Percentiles rank a stretch among this genome's conserved stretches.
Conservation (phyloP, 306 rosid species). For the Rosa lucieae region DNA sequence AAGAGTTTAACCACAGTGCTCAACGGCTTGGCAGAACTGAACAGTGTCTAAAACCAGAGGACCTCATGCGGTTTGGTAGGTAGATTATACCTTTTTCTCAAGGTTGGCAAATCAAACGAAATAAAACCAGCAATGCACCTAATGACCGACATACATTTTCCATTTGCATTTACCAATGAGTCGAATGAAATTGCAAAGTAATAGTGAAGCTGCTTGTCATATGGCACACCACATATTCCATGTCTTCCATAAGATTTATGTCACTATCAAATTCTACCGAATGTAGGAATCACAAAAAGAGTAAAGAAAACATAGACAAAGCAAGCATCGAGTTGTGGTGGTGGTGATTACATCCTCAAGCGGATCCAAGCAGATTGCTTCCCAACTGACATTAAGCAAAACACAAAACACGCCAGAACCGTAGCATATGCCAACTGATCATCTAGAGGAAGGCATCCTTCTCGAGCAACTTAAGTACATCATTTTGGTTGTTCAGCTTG, state of each 20-base stretch:
- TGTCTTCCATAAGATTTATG: conserved; percentile 19
- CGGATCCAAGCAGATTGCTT: conserved; percentile 24
- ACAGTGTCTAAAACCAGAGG: too few species aligned
- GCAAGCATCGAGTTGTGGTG: conserved; percentile 9
- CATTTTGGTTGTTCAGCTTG: conserved; percentile 88
- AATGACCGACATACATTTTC: not conserved
- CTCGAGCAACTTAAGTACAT: conserved; percentile 90
- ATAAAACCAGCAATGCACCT: not conserved
- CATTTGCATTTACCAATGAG: not conserved
- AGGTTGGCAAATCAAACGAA: not conserved
- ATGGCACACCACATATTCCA: conserved; percentile 18
- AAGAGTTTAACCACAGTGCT: not conserved
- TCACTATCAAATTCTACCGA: conserved; percentile 3
- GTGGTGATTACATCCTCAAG: conserved; percentile 28
- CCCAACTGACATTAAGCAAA: conserved; percentile 7
- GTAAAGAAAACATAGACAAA: conserved; percentile 17
- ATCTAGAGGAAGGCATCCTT: conserved; percentile 90
- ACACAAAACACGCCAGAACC: conserved; percentile 14
- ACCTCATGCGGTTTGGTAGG: not conserved
- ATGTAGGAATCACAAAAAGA: conserved; percentile 10
- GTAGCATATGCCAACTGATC: conserved; percentile 9
- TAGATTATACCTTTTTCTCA: not conserved
- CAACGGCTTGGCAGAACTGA: too few species aligned
- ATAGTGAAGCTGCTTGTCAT: conserved; percentile 11
- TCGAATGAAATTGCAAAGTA: not conserved